phyloP scores from a whole-genome alignment of 148 eudicot genomes.

The Amaranthus hypochondriacus region DNA sequence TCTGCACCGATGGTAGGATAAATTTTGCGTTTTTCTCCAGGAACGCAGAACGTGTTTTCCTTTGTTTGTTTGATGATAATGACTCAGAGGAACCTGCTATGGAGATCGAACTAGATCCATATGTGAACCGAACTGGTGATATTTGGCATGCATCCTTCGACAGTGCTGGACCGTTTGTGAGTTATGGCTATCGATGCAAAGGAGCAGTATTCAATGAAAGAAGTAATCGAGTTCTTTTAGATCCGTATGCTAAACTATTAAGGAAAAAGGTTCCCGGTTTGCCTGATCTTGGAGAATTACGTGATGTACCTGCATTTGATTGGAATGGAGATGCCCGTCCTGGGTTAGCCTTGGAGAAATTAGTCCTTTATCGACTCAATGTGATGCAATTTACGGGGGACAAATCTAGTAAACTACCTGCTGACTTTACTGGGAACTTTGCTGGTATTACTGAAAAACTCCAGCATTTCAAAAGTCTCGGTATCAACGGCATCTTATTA shows the following conservation, averaged over 20 bases:
- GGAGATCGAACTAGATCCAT: slow-evolving; percentile 89
- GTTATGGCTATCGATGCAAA: slow-evolving; percentile 81
- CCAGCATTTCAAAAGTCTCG: slow-evolving; percentile 69
- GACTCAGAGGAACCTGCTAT: slow-evolving; percentile 52
- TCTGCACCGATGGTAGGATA: slow-evolving; percentile 50
- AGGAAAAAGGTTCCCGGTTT: slow-evolving; percentile 27
- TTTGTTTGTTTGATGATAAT: slow-evolving; percentile 64
- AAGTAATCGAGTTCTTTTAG: slow-evolving; percentile 45
- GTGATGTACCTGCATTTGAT: slow-evolving; percentile 51
- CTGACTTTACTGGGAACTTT: slow-evolving; percentile 60
- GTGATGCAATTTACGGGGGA: slow-evolving; percentile 59
- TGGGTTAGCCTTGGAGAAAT: slow-evolving; percentile 60
- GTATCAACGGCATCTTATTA: slow-evolving; percentile 73
- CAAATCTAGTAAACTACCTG: slow-evolving; percentile 59
- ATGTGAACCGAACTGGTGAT: slow-evolving; percentile 83
- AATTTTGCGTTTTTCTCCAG: slow-evolving; percentile 82
- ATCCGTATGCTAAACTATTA: slow-evolving; percentile 74
- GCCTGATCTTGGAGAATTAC: slow-evolving; percentile 46
- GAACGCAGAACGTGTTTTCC: slow-evolving; percentile 49
- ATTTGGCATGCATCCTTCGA: slow-evolving; percentile 82
- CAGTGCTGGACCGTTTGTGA: slow-evolving; percentile 40
- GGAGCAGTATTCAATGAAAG: slow-evolving; percentile 23
- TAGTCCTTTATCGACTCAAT: slow-evolving; percentile 74
- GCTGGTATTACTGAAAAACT: slow-evolving; percentile 65
- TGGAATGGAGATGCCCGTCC: slow-evolving; percentile 72